Percentiles rank a stretch among this genome's conserved stretches.
phyloP scores from a whole-genome alignment of 306 rosid genomes.

The Medicago ruthenica region DNA sequence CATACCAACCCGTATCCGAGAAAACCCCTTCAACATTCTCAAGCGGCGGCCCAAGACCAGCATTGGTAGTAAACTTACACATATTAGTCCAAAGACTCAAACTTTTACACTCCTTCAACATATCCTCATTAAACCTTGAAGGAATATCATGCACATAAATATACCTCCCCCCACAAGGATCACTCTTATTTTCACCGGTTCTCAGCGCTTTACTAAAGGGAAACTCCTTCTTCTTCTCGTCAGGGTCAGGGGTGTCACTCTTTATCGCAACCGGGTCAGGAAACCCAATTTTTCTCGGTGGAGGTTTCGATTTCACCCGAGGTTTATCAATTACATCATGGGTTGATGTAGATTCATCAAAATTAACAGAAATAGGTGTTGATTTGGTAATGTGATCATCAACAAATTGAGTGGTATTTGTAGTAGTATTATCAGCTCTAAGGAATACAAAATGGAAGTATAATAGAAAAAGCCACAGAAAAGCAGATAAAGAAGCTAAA shows the following conservation, averaged over 20 bases:
- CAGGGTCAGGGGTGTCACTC: background rate
- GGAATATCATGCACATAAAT: slow-evolving; percentile 92
- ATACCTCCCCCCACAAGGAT: slow-evolving; percentile 97
- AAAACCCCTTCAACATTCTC: slow-evolving; percentile 96
- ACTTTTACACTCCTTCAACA: slow-evolving; percentile 83
- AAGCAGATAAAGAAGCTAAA: slow-evolving; percentile 65
- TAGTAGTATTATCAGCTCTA: slow-evolving; percentile 21
- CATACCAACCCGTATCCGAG: slow-evolving; percentile 84
- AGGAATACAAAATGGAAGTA: slow-evolving; percentile 86
- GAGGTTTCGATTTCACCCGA: slow-evolving; percentile 1
- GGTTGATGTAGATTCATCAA: slow-evolving; percentile 37
- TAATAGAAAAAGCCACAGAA: slow-evolving; percentile 77
- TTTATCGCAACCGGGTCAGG: background rate
- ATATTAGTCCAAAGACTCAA: slow-evolving; percentile 94
- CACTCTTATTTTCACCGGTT: slow-evolving; percentile 81
- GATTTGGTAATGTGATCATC: slow-evolving; percentile 51
- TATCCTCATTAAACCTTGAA: slow-evolving; percentile 89
- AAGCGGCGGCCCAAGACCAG: slow-evolving; percentile 97
- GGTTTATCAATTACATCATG: slow-evolving; percentile 39
- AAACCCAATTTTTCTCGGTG: slow-evolving; percentile 39
- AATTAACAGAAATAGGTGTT: slow-evolving; percentile 38
- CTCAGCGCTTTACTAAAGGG: slow-evolving; percentile 78
- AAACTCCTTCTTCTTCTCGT: slow-evolving; percentile 42
- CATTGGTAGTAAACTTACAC: slow-evolving; percentile 93
- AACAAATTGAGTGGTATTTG: background rate